Conservation (phyloP, 2,329 filamentous ascomycete genomes). For the Colletotrichum tanaceti region DNA sequence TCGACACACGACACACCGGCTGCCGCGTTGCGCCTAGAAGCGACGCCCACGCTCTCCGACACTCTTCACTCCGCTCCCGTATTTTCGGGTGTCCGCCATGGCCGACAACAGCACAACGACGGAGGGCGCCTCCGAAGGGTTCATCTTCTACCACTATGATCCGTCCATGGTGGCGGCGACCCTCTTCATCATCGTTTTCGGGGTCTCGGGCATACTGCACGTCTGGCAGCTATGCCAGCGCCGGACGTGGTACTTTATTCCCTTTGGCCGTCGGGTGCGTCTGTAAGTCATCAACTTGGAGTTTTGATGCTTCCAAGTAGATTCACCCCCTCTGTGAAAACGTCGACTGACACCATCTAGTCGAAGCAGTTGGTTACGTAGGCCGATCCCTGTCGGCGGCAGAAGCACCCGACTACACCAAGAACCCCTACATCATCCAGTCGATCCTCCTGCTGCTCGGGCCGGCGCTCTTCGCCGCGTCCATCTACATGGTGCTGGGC, state of each 20-base stretch:
- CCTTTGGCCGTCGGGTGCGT: conserved; percentile 64
- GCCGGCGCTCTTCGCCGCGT: conserved; percentile 60
- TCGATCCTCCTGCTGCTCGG: conserved; percentile 57
- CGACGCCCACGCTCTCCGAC: neutral
- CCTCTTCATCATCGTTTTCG: conserved; percentile 56
- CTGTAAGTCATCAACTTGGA: conserved; percentile 58
- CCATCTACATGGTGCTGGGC: conserved; percentile 63
- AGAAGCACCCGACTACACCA: conserved; percentile 55
- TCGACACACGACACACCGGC: neutral
- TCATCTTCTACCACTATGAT: conserved; percentile 59
- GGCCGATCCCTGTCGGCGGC: conserved; percentile 59
- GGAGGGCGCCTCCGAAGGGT: conserved; percentile 12
- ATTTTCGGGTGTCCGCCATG: conserved; percentile 7
- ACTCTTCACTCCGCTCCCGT: too few species aligned
- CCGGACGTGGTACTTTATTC: conserved; percentile 64
- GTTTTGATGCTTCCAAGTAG: neutral
- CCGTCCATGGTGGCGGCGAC: conserved; percentile 58
- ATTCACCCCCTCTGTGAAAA: conserved; percentile 6
- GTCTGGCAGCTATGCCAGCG: conserved; percentile 52
- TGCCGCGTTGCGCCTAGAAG: neutral
- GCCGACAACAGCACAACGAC: conserved; percentile 23
- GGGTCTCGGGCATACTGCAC: conserved; percentile 54
- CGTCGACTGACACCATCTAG: conserved; percentile 43
- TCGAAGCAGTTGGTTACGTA: conserved; percentile 63
- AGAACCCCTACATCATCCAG: conserved; percentile 55